phyloP scores from a whole-genome alignment of 1,284 basidiomycete genomes.

The Boletus sp. region DNA sequence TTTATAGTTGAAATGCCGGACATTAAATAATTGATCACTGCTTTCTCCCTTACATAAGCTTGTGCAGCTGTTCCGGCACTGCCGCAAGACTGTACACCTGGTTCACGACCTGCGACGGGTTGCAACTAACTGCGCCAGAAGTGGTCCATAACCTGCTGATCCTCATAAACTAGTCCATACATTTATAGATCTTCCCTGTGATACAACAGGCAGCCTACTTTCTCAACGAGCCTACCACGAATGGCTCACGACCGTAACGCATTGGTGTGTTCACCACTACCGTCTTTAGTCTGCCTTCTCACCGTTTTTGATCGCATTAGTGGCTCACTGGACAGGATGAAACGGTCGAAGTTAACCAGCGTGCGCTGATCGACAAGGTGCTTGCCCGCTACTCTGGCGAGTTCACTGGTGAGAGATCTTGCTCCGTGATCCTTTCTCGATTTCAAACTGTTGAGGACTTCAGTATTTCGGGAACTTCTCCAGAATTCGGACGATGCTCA shows the following conservation, averaged over 20 bases:
- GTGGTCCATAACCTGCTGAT: background rate
- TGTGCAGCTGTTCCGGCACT: no score
- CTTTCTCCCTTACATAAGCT: background rate
- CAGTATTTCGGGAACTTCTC: slow-evolving; percentile 86
- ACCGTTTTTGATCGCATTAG: slow-evolving; percentile 22
- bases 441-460: background rate
- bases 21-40: background rate
- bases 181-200: background rate
- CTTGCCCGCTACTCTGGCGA: slow-evolving; percentile 95
- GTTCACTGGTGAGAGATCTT: slow-evolving; percentile 60
- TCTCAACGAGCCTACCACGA: background rate
- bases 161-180: background rate
- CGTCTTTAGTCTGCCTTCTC: background rate
- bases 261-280: slow-evolving; percentile 6
- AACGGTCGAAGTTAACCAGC: slow-evolving; percentile 92
- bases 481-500: slow-evolving; percentile 96
- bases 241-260: slow-evolving; percentile 15
- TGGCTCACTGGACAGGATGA: slow-evolving; percentile 76
- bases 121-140: no score
- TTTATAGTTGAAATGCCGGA: background rate
- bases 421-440: background rate
- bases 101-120: no score
- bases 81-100: no score
- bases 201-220: background rate
- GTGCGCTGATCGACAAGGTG: slow-evolving; percentile 91